Base-by-base conservation (phyloP, 2,329 filamentous ascomycete species). In the Curvularia sp. region DNA sequence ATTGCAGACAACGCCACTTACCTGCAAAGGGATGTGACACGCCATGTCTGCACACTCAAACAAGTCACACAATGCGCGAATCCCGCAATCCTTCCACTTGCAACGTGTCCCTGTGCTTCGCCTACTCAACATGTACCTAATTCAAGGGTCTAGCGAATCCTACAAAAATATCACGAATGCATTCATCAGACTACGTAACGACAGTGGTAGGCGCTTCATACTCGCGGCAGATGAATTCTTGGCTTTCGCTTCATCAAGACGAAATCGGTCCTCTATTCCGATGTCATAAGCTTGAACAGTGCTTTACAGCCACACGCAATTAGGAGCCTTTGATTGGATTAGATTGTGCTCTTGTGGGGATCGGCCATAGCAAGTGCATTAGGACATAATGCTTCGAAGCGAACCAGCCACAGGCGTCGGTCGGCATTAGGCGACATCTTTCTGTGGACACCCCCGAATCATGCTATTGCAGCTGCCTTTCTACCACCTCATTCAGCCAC, bases 381-480 rank as follows among this genome's bases (percentile, higher is more conserved):
- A 33, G 48, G 35, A 26, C 48, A 22, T 51, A 51, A 41, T 41
- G 49, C 35, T 20, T 51, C 35, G 49, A 51, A 51, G 35, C 49
- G 49, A 51, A 41, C 22, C 15, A 41, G 49, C 49, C 49, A 51
- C 35, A 26, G 33, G 35, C 35, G 39, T 22, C 38, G 42, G 49
- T 38, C 35, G 33, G 13, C 42, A 51, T 50, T 30, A 13, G 42
- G 49, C 4, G 22, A 51, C 12, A 51, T 35, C 33, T 42, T 50
- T 43, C 49, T 28, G 20, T 51, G 30, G 35, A 42, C 10, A 39
- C 31, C 49, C 22, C 38, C 22, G 30, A 31, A 15, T 30, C 18
- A 13, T 31, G 49, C 49, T 5, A 12, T 48, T 18, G 12, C 10
- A 48, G 26, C 4, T 30, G 44, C 4, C 18, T 28, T 35, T 39